Conservation (phyloP, 345 rosid genomes). For the thale cress (Arabidopsis thaliana) region DNA sequence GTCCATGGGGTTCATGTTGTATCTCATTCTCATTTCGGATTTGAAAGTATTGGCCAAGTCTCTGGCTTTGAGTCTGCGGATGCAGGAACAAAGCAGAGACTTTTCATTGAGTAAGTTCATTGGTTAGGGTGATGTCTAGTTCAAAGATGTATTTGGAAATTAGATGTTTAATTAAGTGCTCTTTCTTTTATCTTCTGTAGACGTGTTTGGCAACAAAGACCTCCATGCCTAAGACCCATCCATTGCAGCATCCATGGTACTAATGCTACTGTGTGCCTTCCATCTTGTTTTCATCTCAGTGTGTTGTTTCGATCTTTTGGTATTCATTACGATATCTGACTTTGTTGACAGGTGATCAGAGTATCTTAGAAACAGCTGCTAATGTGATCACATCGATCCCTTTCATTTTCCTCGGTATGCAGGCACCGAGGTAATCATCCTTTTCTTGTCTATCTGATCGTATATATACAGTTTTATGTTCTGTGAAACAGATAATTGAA, state of each 20-base stretch:
- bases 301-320: neutral
- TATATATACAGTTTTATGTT: neutral
- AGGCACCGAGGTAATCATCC: conserved; percentile 77
- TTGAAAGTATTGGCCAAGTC: conserved; percentile 55
- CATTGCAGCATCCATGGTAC: conserved; percentile 67
- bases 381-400: conserved; percentile 96
- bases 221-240: conserved; percentile 86
- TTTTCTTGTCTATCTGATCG: neutral
- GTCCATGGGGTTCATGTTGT: conserved; percentile 79
- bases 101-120: conserved; percentile 66
- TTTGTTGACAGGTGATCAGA: conserved; percentile 65
- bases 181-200: conserved; percentile 47
- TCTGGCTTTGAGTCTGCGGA: conserved; percentile 52
- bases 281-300: neutral
- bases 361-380: conserved; percentile 71
- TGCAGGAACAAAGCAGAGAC: conserved; percentile 57
- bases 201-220: conserved; percentile 94
- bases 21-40: conserved; percentile 72
- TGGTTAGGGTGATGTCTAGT: neutral
- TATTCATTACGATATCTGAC: neutral
- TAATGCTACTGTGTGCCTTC: neutral
- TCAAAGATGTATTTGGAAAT: neutral
- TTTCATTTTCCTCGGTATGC: conserved; percentile 82
- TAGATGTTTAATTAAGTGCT: conserved; percentile 16
- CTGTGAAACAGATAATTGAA: neutral